A percentile compares a stretch with the other conserved stretches of the same genome.
Evolutionary conservation across 148 eudicot genomes (phyloP).

Genomic region (Vaccinium macrocarpon): DNA sequence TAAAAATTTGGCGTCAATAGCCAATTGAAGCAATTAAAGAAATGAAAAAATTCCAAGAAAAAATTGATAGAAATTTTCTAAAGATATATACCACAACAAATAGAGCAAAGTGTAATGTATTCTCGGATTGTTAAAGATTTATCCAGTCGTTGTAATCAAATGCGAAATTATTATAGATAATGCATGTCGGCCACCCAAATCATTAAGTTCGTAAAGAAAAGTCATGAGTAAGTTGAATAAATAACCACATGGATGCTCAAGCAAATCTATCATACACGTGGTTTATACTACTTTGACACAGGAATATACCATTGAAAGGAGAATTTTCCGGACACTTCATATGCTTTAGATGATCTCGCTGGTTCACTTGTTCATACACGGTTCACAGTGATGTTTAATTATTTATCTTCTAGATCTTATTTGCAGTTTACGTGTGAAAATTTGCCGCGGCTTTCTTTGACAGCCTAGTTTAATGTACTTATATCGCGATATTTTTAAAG

Average conservation of each 20-base stretch:
- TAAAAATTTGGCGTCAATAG: neutral
- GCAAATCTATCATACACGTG: neutral
- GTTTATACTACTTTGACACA: conserved; percentile 1
- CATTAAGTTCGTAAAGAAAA: neutral
- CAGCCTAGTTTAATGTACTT: neutral
- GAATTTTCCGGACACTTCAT: neutral
- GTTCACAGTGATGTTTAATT: neutral
- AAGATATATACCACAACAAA: neutral
- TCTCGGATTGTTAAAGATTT: neutral
- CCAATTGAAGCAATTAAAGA: neutral
- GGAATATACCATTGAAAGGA: neutral
- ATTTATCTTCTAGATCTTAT: neutral
- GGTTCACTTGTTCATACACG: neutral
- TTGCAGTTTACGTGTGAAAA: neutral
- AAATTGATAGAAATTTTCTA: neutral
- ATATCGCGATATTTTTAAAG: neutral
- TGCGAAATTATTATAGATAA: neutral
- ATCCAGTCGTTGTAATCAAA: neutral
- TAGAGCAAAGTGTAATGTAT: neutral
- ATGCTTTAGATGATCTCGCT: neutral
- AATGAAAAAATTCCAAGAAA: neutral
- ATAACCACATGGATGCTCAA: neutral
- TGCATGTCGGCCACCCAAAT: too few relatives aligned
- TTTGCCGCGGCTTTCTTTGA: neutral
- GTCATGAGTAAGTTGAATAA: neutral